A percentile compares a stretch with the other conserved stretches of the same genome.
phyloP scores from a whole-genome alignment of 1,139 yeast species.

The Nakaseomyces uthaithaninus region DNA sequence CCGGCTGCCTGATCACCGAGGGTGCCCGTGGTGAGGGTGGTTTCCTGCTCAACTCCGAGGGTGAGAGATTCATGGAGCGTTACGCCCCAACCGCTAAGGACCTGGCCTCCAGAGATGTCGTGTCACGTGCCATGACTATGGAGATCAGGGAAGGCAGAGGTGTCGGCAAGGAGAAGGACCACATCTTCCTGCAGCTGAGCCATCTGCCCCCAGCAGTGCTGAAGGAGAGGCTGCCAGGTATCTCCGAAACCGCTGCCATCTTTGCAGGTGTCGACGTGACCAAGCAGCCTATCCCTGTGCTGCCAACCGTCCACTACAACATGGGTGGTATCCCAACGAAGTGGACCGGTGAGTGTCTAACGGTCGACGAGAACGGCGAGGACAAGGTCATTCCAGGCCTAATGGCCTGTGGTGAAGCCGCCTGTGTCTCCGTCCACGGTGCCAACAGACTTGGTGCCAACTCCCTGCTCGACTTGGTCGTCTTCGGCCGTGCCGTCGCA shows the following conservation, averaged over 20 bases:
- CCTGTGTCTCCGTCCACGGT: conserved; percentile 98
- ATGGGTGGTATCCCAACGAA: conserved; percentile 99
- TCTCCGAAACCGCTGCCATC: conserved; percentile 95
- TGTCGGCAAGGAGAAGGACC: conserved; percentile 94
- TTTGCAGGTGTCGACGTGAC: conserved; percentile 99
- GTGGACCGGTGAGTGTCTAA: conserved; percentile 92
- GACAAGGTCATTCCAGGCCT: conserved; percentile 91
- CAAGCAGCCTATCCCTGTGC: conserved; percentile 96
- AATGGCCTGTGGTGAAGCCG: conserved; percentile 97
- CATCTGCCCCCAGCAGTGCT: conserved; percentile 90
- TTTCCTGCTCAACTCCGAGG: conserved; percentile 87
- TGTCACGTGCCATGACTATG: conserved; percentile 95
- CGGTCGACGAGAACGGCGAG: conserved; percentile 70
- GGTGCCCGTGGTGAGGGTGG: conserved; percentile 99
- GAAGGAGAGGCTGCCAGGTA: conserved; percentile 97
- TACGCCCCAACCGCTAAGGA: conserved; percentile 99
- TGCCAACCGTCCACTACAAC: conserved; percentile 97
- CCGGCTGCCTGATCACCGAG: conserved; percentile 97
- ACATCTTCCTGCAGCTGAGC: conserved; percentile 86
- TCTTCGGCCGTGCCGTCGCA: conserved; percentile 96
- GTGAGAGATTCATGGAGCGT: conserved; percentile 99
- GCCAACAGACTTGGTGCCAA: conserved; percentile 99
- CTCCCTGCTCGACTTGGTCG: conserved; percentile 94
- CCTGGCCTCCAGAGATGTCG: conserved; percentile 97
- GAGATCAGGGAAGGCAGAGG: conserved; percentile 99